phyloP scores from a whole-genome alignment of 179 eudicot species.

The Patellifolia procumbens region DNA sequence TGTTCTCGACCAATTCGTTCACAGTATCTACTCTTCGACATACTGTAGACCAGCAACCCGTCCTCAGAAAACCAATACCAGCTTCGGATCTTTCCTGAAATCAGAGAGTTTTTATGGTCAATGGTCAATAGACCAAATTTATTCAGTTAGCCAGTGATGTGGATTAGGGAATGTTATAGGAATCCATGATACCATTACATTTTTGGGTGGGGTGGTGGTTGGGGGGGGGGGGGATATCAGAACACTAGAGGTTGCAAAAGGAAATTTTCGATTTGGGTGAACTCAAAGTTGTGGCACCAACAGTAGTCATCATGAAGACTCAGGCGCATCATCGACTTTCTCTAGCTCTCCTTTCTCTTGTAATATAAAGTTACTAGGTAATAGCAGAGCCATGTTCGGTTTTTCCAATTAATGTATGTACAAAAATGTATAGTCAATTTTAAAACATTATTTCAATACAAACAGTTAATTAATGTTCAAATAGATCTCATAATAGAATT shows the following conservation, averaged over 20 bases:
- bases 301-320: neutral
- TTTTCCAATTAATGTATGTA: too few species aligned
- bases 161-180: neutral
- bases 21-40: slow-evolving; percentile 87
- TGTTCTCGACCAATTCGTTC: slow-evolving; percentile 94
- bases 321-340: neutral
- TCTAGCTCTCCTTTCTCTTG: slow-evolving; percentile 5
- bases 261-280: neutral
- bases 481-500: too few species aligned
- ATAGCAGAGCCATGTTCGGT: too few species aligned
- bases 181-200: neutral
- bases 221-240: neutral
- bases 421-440: too few species aligned
- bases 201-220: too few species aligned
- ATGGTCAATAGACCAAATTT: neutral
- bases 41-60: slow-evolving; percentile 80
- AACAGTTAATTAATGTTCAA: too few species aligned
- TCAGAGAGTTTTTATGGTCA: neutral
- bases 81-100: slow-evolving; percentile 80
- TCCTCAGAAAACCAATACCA: slow-evolving; percentile 98
- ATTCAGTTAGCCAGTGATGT: neutral
- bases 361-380: neutral
- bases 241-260: neutral
- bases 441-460: too few species aligned
- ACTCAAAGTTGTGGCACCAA: neutral